Percentiles rank a stretch among this genome's conserved stretches.
Conservation (phyloP, 257 asterid species). For the Mitragyna speciosa region DNA sequence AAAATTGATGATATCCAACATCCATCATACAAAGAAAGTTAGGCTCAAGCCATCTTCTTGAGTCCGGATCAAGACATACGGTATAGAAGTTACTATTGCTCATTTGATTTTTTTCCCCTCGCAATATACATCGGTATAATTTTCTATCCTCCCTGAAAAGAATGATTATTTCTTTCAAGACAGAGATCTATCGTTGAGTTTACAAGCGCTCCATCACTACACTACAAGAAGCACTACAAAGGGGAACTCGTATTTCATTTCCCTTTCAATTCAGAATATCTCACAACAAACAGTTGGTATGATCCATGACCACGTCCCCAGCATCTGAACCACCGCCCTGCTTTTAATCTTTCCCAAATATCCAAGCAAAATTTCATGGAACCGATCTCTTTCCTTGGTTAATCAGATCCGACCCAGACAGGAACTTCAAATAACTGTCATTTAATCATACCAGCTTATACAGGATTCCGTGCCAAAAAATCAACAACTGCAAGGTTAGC, state of each 20-base stretch:
- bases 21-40: background rate
- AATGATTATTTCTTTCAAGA: conserved; percentile 6
- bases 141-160: background rate
- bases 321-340: background rate
- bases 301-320: background rate
- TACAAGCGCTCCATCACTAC: conserved; percentile 5
- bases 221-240: conserved; percentile 4
- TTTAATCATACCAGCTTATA: conserved; percentile 15
- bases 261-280: conserved; percentile 7
- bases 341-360: background rate
- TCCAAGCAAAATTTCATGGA: background rate
- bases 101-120: background rate
- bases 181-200: background rate
- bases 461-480: conserved; percentile 69
- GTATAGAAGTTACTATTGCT: background rate
- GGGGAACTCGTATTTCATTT: background rate
- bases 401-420: background rate
- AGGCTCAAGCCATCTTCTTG: background rate
- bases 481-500: conserved; percentile 87
- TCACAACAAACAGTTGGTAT: conserved; percentile 23
- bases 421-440: background rate
- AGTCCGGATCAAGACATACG: background rate
- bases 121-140: conserved; percentile 6
- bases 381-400: background rate
- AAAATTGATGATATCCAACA: background rate